Evolutionary conservation across 805 yeast genomes (phyloP).

Genomic region (Starmerella bacillaris): DNA sequence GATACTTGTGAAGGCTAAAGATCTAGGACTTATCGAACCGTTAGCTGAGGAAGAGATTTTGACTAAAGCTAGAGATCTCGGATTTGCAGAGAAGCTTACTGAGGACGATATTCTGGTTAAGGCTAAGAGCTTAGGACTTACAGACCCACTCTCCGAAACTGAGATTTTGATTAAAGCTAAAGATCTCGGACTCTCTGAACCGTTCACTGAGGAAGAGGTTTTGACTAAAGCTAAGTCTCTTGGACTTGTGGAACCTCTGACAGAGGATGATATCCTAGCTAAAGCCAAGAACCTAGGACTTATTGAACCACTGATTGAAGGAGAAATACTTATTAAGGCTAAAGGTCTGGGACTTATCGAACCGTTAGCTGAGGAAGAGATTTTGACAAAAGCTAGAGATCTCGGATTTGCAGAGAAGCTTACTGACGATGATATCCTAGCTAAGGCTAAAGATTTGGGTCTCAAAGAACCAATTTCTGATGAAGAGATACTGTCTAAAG

Average conservation of each 20-base stretch:
- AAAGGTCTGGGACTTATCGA: constrained; percentile 7
- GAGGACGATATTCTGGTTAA: constrained; percentile 5
- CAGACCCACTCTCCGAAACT: constrained; percentile 9
- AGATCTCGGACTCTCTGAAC: constrained; percentile 48
- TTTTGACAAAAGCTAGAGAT: constrained; percentile 11
- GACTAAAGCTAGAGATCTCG: constrained; percentile 7
- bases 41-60: constrained; percentile 4
- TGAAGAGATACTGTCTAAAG: constrained; percentile 3
- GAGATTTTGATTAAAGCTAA: constrained; percentile 41
- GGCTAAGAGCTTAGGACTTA: constrained; percentile 18
- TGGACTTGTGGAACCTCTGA: constrained; percentile 14
- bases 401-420: constrained; percentile 17
- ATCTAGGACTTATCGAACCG: constrained; percentile 10
- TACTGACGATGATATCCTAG: constrained; percentile 32
- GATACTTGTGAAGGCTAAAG: constrained; percentile 6
- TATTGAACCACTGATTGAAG: constrained; percentile 4
- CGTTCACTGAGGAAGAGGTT: constrained; percentile 40
- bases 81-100: constrained; percentile 7
- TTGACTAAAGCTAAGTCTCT: constrained; percentile 15
- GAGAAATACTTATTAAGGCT: constrained; percentile 9
- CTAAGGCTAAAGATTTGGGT: constrained; percentile 17
- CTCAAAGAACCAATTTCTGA: constrained; percentile 21
- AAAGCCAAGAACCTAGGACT: constrained; percentile 11
- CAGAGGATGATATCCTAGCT: constrained; percentile 3
- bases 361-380: constrained; percentile 4